Evolutionary conservation across 1,284 basidiomycete genomes (phyloP).

Genomic region (Psilocybe mexicana): DNA sequence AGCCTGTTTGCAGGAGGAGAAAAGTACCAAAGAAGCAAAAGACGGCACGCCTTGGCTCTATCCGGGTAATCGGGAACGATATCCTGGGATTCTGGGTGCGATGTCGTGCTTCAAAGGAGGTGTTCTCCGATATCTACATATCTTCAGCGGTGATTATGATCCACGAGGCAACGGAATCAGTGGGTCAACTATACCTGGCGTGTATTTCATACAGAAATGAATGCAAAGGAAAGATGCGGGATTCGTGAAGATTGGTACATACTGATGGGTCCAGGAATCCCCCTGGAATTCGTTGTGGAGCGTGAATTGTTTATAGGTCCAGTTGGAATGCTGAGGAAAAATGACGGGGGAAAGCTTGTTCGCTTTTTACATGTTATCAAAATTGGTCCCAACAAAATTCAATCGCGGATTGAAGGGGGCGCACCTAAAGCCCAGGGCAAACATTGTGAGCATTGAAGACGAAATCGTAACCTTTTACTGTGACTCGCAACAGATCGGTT

Average conservation of each 20-base stretch:
- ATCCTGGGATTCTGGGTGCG: slow-evolving; percentile 12
- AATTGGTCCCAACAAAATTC: too few relatives aligned
- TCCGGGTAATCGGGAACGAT: slow-evolving; percentile 16
- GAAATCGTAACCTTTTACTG: too few relatives aligned
- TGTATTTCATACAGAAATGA: slow-evolving; percentile 1
- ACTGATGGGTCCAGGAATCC: not conserved
- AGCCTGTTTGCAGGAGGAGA: slow-evolving; percentile 21
- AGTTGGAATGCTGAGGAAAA: too few relatives aligned
- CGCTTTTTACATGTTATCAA: too few relatives aligned
- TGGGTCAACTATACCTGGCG: slow-evolving; percentile 13
- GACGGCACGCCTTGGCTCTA: slow-evolving; percentile 11
- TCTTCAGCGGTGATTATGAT: slow-evolving; percentile 14
- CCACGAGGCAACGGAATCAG: slow-evolving; percentile 21
- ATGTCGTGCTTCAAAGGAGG: slow-evolving; percentile 7
- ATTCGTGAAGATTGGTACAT: not conserved
- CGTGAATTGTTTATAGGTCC: not conserved
- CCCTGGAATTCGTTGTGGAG: not conserved
- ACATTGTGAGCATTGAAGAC: too few relatives aligned
- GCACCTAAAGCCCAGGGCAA: too few relatives aligned
- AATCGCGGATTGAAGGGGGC: too few relatives aligned
- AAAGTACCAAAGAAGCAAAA: slow-evolving; percentile 19
- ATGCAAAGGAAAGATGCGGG: not conserved
- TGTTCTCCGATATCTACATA: slow-evolving; percentile 11
- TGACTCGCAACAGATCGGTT: too few relatives aligned
- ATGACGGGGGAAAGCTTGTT: not conserved